Base-by-base conservation (phyloP, 225 moss, liverwort and hornwort species). In the Polytrichum commune region DNA sequence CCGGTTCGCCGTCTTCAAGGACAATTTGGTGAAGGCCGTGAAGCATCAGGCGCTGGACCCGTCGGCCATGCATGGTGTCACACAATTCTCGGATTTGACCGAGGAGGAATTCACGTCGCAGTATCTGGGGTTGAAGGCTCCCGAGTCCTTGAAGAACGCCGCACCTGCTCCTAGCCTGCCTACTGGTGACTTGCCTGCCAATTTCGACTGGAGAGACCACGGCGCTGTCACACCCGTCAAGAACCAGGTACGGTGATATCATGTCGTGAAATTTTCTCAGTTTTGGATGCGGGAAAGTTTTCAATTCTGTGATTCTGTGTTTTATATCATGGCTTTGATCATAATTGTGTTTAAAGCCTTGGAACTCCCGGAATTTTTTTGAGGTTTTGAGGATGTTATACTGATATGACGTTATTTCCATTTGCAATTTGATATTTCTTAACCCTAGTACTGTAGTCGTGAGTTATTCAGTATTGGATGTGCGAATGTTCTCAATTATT, bases 21-120 rank as follows among this genome's bases (percentile, higher is more conserved):
- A 19, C 60, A 99, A 99, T 62, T 38, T 99, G 87, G 7, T 95
- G 7, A 91, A 77, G 84, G 95, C 93, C 18, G 69, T 95, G 57
- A 90, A 99, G 89, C 91, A 99, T 75, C 98, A 99, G 87, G 98
- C 93, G 26, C 76, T 99, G 29, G 98, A 99, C 70, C 95, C 93
- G 4, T 74, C 87, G 13, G 98, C 98, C 32, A 73, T 65, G 22
- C 98, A 99, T 63, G 98, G 98, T 29, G 63, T 99, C 6, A 99
- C 95, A 0, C 80, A 87, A 75, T 99, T 99, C 73, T 90, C 89
- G 3, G 98, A 99, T 65, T 54, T 99, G 68, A 83, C 95, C 4
- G 91, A 93, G 85, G 95, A 99, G 73, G 98, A 99, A 78, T 99
- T 99, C 23, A 72, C 78, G 16, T 61, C 32, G 23, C 82, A 73